These are phyloP conservation scores for Monosporascus cannonballus DNA, from an alignment of 2,329 filamentous ascomycete species.

Conservation along the genomic window DNA sequence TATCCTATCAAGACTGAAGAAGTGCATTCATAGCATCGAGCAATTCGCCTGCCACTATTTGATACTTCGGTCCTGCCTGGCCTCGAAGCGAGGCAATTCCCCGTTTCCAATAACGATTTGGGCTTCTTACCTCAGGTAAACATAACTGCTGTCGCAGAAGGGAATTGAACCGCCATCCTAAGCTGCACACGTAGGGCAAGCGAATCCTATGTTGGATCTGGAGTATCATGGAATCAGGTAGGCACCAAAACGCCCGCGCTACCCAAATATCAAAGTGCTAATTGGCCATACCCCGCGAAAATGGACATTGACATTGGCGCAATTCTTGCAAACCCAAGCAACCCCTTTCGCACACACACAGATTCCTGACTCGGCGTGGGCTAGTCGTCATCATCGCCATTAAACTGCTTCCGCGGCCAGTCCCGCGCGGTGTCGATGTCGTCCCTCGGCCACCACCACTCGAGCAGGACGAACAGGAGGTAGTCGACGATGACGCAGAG, in stretches of 20 bases:
- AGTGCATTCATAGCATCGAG: no score
- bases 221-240: not conserved
- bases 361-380: not conserved
- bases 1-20: no score
- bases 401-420: constrained; percentile 72
- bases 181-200: no score
- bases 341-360: no score
- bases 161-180: not conserved
- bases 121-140: no score
- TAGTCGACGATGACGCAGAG: constrained; percentile 93
- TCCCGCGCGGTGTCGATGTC: constrained; percentile 84
- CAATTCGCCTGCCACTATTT: no score
- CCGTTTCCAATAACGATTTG: no score
- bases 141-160: not conserved
- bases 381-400: constrained; percentile 21
- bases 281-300: not conserved
- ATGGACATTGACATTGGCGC: not conserved
- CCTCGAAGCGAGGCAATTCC: no score
- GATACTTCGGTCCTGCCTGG: no score
- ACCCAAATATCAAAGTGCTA: not conserved
- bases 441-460: constrained; percentile 78
- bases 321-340: no score
- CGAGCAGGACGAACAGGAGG: constrained; percentile 78
- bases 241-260: not conserved
- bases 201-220: no score